Evolutionary conservation across 1,284 basidiomycete species (phyloP), one percentile per base, ranked within the genome.

Genomic region (Tilletia indica): DNA sequence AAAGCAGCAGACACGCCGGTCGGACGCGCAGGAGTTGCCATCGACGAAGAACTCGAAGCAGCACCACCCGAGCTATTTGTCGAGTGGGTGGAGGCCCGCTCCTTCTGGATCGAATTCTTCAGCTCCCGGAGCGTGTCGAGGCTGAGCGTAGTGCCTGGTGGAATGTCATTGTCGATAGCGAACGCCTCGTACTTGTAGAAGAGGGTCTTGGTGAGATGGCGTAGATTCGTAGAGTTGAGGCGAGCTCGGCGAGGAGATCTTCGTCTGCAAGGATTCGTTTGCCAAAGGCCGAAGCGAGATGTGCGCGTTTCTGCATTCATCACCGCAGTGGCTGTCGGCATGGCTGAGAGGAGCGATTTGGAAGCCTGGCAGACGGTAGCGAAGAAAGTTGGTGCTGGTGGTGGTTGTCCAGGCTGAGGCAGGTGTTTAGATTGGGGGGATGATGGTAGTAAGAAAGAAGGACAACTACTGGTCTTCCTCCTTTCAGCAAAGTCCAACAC

Each of bases 171-270:
- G 68, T 77, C 75, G 70, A 80, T 61, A 12, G 76, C 73, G 39
- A 79, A 77, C 2, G 80, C 77, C 64, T 80, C 78, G 72, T 73
- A 79, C 70, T 80, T 80, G 72, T 79, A 81, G 63, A 73, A 81
- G 54, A 81, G 72, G 45, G 77, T 76, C 67, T 78, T 70, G 14
- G 74, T 9, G 74, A 66, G 66, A 79, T 71, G 31, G 47, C 45
- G 66, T 77, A 79, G 42, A 74, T 72, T 1, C 70, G 72, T 68
- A 75, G 74, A 69, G 76, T 75, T 11, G 77, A 78, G 48, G 73
- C 75, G 68, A 73, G 63, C 67, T 78, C 77, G 21, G 71, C 36
- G 61, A 78, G 71, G 11, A 78, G 69, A 0, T 73, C 58, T 0
- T 72, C 71, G 31, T 78, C 74, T 58, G 12, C 58, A 36, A 72